These are phyloP conservation scores for Penicillium sp. DNA, from an alignment of 2,329 filamentous ascomycete species.

Conservation along the genomic window DNA sequence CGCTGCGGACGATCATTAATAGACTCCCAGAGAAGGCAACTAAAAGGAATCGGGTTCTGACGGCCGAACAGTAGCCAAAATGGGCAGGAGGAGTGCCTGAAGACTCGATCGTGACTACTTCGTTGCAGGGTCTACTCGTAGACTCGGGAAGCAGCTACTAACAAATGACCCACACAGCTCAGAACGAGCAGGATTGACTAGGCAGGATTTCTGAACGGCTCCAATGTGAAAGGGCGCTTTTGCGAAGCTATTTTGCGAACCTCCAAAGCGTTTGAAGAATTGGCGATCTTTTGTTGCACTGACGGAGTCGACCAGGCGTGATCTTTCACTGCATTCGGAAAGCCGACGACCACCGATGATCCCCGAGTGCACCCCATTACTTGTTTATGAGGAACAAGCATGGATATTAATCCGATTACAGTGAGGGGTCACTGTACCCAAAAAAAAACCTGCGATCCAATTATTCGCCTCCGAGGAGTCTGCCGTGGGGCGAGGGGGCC, in stretches of 20 bases:
- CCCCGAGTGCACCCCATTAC: constrained; percentile 15
- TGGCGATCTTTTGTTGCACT: constrained; percentile 3
- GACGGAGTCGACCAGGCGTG: constrained; percentile 7
- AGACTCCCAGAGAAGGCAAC: background rate
- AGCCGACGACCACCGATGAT: constrained; percentile 26
- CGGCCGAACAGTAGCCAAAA: constrained; percentile 3
- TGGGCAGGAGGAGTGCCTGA: constrained; percentile 7
- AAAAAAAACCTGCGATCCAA: constrained; percentile 4
- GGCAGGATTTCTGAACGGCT: background rate
- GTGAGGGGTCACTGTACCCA: constrained; percentile 8
- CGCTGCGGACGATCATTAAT: background rate
- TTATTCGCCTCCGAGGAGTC: background rate
- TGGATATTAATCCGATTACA: constrained; percentile 21
- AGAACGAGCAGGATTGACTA: background rate
- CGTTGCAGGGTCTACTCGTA: background rate
- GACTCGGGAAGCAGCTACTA: background rate
- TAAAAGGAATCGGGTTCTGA: background rate
- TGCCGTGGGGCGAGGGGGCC: constrained; percentile 16
- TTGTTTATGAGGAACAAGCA: constrained; percentile 1
- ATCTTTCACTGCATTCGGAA: constrained; percentile 7
- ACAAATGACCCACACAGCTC: background rate
- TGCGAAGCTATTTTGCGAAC: background rate
- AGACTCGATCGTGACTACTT: background rate
- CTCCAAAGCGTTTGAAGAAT: background rate
- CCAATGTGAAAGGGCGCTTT: background rate